Evolutionary conservation across 2,329 filamentous ascomycete species (phyloP), one percentile per base, ranked within the genome.

Genomic region (Alternaria alternata): DNA sequence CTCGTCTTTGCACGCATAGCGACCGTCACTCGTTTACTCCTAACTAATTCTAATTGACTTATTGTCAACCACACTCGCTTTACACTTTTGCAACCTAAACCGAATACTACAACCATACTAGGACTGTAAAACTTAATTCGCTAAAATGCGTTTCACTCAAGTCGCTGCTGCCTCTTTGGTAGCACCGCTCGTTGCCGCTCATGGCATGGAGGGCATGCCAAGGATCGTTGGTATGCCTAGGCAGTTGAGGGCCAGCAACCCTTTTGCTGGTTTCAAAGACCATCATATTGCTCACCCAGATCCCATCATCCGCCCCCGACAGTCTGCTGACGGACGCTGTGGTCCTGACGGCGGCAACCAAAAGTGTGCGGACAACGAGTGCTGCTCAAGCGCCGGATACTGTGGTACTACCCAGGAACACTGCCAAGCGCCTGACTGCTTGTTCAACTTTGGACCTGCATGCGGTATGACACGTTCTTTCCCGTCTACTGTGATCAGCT

Each of bases 371-470:
- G 62, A 53, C 3, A 73, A 71, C n/a, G 75, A 69, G 61, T 78
- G 76, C 69, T 78, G 75, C 63, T 78, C 75, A 12, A 30, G 51
- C 58, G 59, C 62, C n/a, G 46, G 77, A 41, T 88, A 84, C 80
- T 89, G 87, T 63, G 86, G 86, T 43, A 80, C 73, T 24, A 82
- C 81, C 3, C 72, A 75, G 4, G 81, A 85, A 0, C 87, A 88
- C 74, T 90, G 88, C 77, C 79, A 80, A 16, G 84, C 86, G 16
- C 88, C 88, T 1, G 83, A 87, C 60, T 90, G 88, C 70, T 83
- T 85, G 68, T 85, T 88, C 67, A 78, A 85, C 64, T 89, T 84
- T 58, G 86, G 86, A 5, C 81, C 86, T 12, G 83, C n/a, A 30
- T 59, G 57, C 4, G 51, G 46, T 49, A 49, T 49, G 32, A 18